Base-by-base conservation (phyloP, 2,329 filamentous ascomycete species). In the Aspergillus sp. region DNA sequence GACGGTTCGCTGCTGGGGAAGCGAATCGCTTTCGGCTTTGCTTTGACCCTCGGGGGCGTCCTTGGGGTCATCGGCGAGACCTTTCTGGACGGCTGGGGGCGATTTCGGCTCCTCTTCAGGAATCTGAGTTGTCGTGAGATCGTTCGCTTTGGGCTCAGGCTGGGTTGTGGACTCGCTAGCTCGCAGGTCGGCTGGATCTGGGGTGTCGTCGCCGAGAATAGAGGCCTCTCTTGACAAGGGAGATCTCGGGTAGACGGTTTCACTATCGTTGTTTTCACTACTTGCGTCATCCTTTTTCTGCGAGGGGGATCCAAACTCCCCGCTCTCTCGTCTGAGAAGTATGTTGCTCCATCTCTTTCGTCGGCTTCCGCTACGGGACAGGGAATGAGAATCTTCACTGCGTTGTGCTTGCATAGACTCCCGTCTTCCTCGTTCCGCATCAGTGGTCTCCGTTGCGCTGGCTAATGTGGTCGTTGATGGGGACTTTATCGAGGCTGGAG, bases 311-410 rank as follows among this genome's bases (percentile, higher is more conserved):
- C 58, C 53, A 32, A 69, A 67, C 36, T 75, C 73, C 29, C 69
- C 65, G 24, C 73, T 74, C 11, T 76, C 73, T 9, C 72, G 69
- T 47, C 68, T 68, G 20, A 73, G 64, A 18, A 77, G 57, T 11
- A 75, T 69, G 59, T 73, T 76, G 54, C 75, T 77, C 72, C 71
- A 76, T 61, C 73, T 65, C 64, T 76, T 75, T 54, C 71, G 69
- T 53, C 71, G 66, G 51, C 73, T 75, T 20, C 64, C 63, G 52
- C 72, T 75, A 32, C 73, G 72, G 6, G 68, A 67, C 6, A 74
- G 61, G 39, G 65, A 67, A 1, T 62, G 60, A 4, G 63, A 63
- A 24, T 71, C 70, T 57, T 75, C 72, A 45, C 68, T 74, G 24
- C 65, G 59, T 6, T 65, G 61, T 16, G 61, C 60, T 32, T 70